Conservation (phyloP, 2,329 filamentous ascomycete genomes). For the Parasarocladium wereldwijsianum region DNA sequence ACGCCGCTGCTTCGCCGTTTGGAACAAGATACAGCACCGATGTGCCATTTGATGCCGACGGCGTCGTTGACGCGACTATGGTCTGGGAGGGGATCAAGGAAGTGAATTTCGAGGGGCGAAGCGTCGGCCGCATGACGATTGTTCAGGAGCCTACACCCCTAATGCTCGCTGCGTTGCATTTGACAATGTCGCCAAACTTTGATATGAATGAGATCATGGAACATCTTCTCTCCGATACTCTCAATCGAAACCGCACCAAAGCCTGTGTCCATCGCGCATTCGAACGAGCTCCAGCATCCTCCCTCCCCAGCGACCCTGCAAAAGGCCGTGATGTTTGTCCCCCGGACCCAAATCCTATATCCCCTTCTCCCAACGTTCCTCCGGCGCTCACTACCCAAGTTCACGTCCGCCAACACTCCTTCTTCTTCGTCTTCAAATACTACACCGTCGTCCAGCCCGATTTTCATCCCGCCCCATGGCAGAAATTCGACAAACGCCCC, state of each 20-base stretch:
- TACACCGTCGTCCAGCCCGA: conserved; percentile 44
- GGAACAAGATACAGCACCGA: no score
- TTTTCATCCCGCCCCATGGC: conserved; percentile 44
- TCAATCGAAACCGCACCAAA: conserved; percentile 25
- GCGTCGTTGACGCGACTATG: conserved; percentile 21
- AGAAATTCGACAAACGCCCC: conserved; percentile 34
- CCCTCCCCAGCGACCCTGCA: conserved; percentile 4
- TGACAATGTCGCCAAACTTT: conserved; percentile 41
- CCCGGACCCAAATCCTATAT: no score
- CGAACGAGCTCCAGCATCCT: conserved; percentile 9
- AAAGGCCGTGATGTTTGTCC: no score
- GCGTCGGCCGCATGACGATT: conserved; percentile 43
- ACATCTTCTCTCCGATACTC: conserved; percentile 34
- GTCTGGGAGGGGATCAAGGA: conserved; percentile 26
- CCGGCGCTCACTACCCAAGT: background rate
- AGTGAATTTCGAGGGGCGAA: conserved; percentile 20
- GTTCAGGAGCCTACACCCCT: conserved; percentile 46
- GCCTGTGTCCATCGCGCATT: conserved; percentile 38
- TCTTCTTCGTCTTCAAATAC: conserved; percentile 51
- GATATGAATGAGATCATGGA: conserved; percentile 47
- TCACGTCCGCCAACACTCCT: conserved; percentile 34
- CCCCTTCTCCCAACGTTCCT: conserved; percentile 18
- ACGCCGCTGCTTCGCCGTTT: conserved; percentile 11
- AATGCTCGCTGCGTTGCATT: conserved; percentile 42
- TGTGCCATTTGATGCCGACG: conserved; percentile 12